Evolutionary conservation across 768 basidiomycete genomes (phyloP).

Genomic region (Tephrocybe sp.): DNA sequence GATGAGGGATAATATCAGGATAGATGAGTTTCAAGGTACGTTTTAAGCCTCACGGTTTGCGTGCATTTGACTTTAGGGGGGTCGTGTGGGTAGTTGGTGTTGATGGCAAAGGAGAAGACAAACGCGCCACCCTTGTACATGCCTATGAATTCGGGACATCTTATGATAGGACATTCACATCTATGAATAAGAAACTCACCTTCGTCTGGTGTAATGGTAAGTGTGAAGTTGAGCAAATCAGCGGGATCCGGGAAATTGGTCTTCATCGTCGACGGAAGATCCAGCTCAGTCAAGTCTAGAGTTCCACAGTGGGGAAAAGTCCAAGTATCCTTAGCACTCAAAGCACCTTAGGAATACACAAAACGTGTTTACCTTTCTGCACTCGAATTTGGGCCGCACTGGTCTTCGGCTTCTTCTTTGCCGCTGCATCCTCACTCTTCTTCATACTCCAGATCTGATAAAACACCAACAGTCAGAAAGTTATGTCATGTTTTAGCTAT

Average conservation of each 20-base stretch:
- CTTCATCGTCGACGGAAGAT: slow-evolving; percentile 94
- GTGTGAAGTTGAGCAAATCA: slow-evolving; percentile 94
- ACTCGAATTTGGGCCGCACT: slow-evolving; percentile 98
- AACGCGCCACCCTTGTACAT: slow-evolving; percentile 98
- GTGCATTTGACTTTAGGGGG: slow-evolving; percentile 99
- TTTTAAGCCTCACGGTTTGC: slow-evolving; percentile 66
- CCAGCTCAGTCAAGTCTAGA: slow-evolving; percentile 93
- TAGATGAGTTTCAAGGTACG: background rate
- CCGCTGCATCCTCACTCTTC: slow-evolving; percentile 97
- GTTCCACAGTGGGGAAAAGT: background rate
- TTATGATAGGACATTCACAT: slow-evolving; percentile 4
- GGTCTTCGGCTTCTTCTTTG: slow-evolving; percentile 98
- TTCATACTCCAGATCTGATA: slow-evolving; percentile 98
- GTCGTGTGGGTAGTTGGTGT: slow-evolving; percentile 98
- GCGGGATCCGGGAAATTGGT: slow-evolving; percentile 90
- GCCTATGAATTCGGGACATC: slow-evolving; percentile 45
- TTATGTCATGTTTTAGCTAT: too few species aligned
- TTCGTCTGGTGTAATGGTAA: slow-evolving; percentile 96
- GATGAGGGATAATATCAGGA: slow-evolving; percentile 7
- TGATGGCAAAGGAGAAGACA: slow-evolving; percentile 93
- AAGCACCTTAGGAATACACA: slow-evolving; percentile 1
- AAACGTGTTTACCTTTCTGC: slow-evolving; percentile 81
- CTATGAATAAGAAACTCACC: slow-evolving; percentile 46
- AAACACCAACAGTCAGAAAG: slow-evolving; percentile 12
- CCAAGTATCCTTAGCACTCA: background rate